Conservation (phyloP, 2,329 filamentous ascomycete genomes). For the Thielaviopsis punctulata region DNA sequence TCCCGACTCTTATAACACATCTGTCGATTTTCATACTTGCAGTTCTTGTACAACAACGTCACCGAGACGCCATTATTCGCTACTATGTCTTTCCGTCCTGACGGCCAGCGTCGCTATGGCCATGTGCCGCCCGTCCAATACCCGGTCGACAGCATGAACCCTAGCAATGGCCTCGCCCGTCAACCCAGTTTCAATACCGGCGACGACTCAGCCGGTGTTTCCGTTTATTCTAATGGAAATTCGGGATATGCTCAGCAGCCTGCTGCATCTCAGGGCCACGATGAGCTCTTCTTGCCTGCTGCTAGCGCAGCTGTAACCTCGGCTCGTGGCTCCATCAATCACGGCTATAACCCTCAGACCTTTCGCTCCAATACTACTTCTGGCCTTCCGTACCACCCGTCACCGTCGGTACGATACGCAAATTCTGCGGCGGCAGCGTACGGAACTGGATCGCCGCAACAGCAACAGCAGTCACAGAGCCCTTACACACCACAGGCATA, state of each 20-base stretch:
- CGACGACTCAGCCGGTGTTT: constrained; percentile 41
- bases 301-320: constrained; percentile 10
- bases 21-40: not conserved
- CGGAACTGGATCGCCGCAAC: constrained; percentile 5
- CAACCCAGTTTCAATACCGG: constrained; percentile 60
- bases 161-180: constrained; percentile 26
- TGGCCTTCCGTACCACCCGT: constrained; percentile 14
- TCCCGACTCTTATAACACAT: not conserved
- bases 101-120: constrained; percentile 46
- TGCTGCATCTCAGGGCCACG: constrained; percentile 11
- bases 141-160: constrained; percentile 23
- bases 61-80: not conserved
- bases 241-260: not conserved
- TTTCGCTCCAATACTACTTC: constrained; percentile 6
- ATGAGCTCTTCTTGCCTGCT: constrained; percentile 10
- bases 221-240: not conserved
- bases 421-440: constrained; percentile 7
- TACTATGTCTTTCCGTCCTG: constrained; percentile 46
- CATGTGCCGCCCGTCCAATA: constrained; percentile 51
- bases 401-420: constrained; percentile 11
- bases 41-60: not conserved
- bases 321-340: constrained; percentile 13
- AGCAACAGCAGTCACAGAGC: constrained; percentile 20
- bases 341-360: constrained; percentile 12
- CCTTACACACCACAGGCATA: constrained; percentile 52